phyloP scores from a whole-genome alignment of 2,329 filamentous ascomycete species.

The Pseudocercospora eumusae region DNA sequence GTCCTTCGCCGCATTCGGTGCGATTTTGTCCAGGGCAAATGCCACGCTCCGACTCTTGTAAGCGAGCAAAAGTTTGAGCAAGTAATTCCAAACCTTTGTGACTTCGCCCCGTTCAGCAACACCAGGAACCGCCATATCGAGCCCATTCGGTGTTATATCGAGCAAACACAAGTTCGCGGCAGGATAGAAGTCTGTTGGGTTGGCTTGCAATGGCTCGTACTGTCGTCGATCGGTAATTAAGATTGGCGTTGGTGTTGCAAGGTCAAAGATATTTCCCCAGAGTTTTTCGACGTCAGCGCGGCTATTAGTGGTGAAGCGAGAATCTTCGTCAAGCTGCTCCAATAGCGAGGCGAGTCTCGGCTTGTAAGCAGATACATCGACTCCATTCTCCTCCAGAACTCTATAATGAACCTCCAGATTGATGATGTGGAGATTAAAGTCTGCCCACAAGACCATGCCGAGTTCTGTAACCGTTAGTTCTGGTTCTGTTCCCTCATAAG shows the following conservation, averaged over 20 bases:
- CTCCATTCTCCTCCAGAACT: constrained; percentile 27
- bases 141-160: constrained; percentile 63
- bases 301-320: too few relatives aligned
- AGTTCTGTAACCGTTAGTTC: too few relatives aligned
- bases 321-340: background rate
- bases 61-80: constrained; percentile 52
- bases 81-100: constrained; percentile 41
- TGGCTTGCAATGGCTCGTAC: constrained; percentile 67
- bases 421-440: constrained; percentile 29
- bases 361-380: constrained; percentile 15
- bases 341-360: constrained; percentile 11
- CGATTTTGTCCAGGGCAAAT: constrained; percentile 55
- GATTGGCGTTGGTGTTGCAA: constrained; percentile 23
- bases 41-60: constrained; percentile 43
- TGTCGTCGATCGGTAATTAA: constrained; percentile 69
- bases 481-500: background rate
- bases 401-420: constrained; percentile 36
- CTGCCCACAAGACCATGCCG: constrained; percentile 15
- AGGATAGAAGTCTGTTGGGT: constrained; percentile 67
- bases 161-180: constrained; percentile 58
- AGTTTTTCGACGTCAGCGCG: constrained; percentile 19
- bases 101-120: constrained; percentile 29
- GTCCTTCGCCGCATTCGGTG: constrained; percentile 61
- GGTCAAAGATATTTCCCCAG: background rate
- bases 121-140: constrained; percentile 37